A percentile compares a stretch with the other conserved stretches of the same genome.
Conservation (phyloP, 495 filamentous ascomycete species). For the Endocarpon pusillum region DNA sequence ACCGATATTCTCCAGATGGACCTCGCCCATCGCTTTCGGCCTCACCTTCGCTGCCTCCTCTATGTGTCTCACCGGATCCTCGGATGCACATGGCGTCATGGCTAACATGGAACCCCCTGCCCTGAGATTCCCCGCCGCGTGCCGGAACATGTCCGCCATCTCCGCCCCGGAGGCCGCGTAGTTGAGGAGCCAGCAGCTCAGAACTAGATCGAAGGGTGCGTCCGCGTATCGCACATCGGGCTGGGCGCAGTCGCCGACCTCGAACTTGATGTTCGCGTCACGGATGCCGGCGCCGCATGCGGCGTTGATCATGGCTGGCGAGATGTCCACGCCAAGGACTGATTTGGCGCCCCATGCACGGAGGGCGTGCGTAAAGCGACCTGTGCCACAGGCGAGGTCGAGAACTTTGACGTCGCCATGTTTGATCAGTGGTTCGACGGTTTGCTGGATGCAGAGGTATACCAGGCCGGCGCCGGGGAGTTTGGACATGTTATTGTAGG, state of each 20-base stretch:
- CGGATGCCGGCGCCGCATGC: constrained; percentile 5
- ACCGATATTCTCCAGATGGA: not conserved
- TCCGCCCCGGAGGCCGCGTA: constrained; percentile 15
- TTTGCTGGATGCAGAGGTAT: constrained; percentile 9
- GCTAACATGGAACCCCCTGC: constrained; percentile 17
- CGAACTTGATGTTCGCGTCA: constrained; percentile 5
- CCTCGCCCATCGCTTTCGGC: not conserved
- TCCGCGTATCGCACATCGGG: constrained; percentile 6
- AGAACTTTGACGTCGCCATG: constrained; percentile 10
- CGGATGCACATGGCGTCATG: constrained; percentile 11
- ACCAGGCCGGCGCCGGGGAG: constrained; percentile 8
- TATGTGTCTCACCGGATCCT: not conserved
- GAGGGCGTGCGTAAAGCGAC: constrained; percentile 10
- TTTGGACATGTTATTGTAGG: not conserved
- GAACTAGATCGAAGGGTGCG: constrained; percentile 22
- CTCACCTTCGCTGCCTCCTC: not conserved
- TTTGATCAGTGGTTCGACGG: constrained; percentile 6
- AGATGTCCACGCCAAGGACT: constrained; percentile 20
- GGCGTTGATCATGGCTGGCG: constrained; percentile 14
- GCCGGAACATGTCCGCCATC: constrained; percentile 17
- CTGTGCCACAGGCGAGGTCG: constrained; percentile 18
- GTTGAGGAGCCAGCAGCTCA: constrained; percentile 23
- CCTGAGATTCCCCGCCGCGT: constrained; percentile 18
- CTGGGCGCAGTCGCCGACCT: constrained; percentile 11
- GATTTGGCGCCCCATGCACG: constrained; percentile 12